Evolutionary conservation across 148 eudicot genomes (phyloP).

Genomic region (Cornus controversa): DNA sequence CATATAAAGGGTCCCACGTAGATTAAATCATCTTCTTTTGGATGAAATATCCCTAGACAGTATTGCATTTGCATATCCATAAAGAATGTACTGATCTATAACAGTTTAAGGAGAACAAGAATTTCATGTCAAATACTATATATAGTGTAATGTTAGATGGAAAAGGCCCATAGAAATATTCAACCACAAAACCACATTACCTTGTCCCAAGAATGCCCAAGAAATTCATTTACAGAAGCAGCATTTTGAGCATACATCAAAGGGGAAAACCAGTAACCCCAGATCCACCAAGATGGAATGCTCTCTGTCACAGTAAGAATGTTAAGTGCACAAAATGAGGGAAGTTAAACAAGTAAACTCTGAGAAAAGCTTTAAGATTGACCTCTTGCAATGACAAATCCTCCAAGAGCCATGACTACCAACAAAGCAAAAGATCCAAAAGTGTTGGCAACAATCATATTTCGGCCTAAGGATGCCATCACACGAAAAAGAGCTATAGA

Average conservation of each 20-base stretch:
- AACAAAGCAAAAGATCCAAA: slow-evolving; percentile 92
- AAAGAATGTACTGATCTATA: not conserved
- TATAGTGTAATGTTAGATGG: too few relatives aligned
- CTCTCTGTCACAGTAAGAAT: slow-evolving; percentile 41
- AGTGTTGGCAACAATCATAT: slow-evolving; percentile 89
- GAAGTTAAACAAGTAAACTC: not conserved
- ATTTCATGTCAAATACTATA: not conserved
- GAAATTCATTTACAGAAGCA: slow-evolving; percentile 93
- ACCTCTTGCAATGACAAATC: slow-evolving; percentile 93
- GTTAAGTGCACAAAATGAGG: slow-evolving; percentile 2
- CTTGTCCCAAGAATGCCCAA: slow-evolving; percentile 87
- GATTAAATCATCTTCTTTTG: not conserved
- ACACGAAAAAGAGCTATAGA: slow-evolving; percentile 84
- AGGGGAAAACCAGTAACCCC: slow-evolving; percentile 98
- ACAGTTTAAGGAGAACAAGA: not conserved
- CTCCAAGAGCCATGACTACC: slow-evolving; percentile 95
- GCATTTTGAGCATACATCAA: slow-evolving; percentile 99
- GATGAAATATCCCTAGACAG: not conserved
- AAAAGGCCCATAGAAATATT: not conserved
- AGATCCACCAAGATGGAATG: slow-evolving; percentile 82
- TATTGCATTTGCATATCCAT: not conserved
- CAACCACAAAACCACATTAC: slow-evolving; percentile 26
- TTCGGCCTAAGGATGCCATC: slow-evolving; percentile 90
- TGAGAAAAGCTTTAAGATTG: not conserved
- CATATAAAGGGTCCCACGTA: not conserved